These are phyloP conservation scores for Fraxinus cuspidata DNA, from an alignment of 257 asterid species.

Conservation along the genomic window DNA sequence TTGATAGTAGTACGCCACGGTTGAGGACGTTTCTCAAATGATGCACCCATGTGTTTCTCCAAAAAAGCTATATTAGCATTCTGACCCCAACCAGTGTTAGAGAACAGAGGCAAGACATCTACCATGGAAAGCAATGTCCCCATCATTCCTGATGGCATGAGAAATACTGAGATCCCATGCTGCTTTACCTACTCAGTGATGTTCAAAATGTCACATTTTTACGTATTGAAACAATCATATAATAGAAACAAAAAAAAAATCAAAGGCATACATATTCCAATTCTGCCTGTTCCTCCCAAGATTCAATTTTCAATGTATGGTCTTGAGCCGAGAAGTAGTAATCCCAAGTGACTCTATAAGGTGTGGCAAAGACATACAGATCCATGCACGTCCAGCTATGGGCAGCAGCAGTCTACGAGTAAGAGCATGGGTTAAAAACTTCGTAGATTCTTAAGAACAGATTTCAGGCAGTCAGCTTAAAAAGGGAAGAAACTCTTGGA, in stretches of 20 bases:
- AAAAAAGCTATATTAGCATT: slow-evolving; percentile 87
- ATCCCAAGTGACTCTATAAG: slow-evolving; percentile 96
- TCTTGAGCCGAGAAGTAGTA: slow-evolving; percentile 84
- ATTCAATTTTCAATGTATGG: slow-evolving; percentile 70
- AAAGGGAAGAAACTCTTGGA: background rate
- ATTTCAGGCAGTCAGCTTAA: background rate
- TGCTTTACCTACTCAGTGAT: slow-evolving; percentile 76
- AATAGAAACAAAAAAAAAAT: background rate
- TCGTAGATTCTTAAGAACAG: slow-evolving; percentile 9
- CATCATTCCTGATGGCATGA: slow-evolving; percentile 99
- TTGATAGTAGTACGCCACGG: slow-evolving; percentile 68
- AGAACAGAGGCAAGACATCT: slow-evolving; percentile 91
- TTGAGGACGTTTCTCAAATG: slow-evolving; percentile 70
- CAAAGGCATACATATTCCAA: slow-evolving; percentile 75
- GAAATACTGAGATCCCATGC: slow-evolving; percentile 92
- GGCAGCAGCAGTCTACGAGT: slow-evolving; percentile 72
- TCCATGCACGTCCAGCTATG: slow-evolving; percentile 99
- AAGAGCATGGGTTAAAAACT: slow-evolving; percentile 2
- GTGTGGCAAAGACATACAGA: slow-evolving; percentile 96
- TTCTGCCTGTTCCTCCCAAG: slow-evolving; percentile 98
- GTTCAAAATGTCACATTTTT: slow-evolving; percentile 26
- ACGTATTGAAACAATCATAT: background rate
- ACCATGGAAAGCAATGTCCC: slow-evolving; percentile 93
- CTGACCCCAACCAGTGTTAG: slow-evolving; percentile 98
- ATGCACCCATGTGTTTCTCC: slow-evolving; percentile 92